Base-by-base conservation (phyloP, 2,329 filamentous ascomycete genomes). In the Aspergillus floridensis region DNA sequence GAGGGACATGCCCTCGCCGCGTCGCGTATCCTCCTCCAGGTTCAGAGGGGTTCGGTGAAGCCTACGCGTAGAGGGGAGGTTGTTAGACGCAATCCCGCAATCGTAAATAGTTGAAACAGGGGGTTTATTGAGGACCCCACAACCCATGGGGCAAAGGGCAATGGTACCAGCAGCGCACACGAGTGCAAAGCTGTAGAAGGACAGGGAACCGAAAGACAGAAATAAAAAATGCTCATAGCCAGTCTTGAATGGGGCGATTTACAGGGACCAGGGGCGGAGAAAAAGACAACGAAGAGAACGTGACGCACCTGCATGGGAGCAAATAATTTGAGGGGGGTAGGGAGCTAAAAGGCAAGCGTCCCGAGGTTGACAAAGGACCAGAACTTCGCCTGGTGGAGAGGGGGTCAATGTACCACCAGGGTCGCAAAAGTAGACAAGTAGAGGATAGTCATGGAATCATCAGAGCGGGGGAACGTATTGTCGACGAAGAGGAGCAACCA, bases 1-100 rank as follows among this genome's bases (percentile, higher is more conserved):
- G 83, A 63, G 85, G 80, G 66, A 78, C 78, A 77, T 88, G 86
- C 66, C 84, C 83, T 70, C 82, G 80, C 63, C 82, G 79, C 67
- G 78, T 76, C 67, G 82, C 76, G 75, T 82, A 82, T 70, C 73
- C 74, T 70, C 73, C 75, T 66, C 73, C 73, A 68, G 74, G 71
- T 66, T 76, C 76, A 64, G 74, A 72, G 62, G 71, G 68, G 61
- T 70, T 72, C 59, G 70, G 73, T 70, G 78, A 76, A 70, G 77
- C 75, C 78, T 80, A 61, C 53, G 60, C 19, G 21, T 29, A 32
- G 56, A 48, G 56, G 53, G n/a, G 57, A 49, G 53, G 51, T 59
- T 46, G 56, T 65, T 51, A 61, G 59, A 47, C 22, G 22, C 21
- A 6, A 46, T 16, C 51, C 50, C 46, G 24, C 29, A 44, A 44